phyloP scores from a whole-genome alignment of 2,329 filamentous ascomycete species.

The Chrysosporium queenslandicum region DNA sequence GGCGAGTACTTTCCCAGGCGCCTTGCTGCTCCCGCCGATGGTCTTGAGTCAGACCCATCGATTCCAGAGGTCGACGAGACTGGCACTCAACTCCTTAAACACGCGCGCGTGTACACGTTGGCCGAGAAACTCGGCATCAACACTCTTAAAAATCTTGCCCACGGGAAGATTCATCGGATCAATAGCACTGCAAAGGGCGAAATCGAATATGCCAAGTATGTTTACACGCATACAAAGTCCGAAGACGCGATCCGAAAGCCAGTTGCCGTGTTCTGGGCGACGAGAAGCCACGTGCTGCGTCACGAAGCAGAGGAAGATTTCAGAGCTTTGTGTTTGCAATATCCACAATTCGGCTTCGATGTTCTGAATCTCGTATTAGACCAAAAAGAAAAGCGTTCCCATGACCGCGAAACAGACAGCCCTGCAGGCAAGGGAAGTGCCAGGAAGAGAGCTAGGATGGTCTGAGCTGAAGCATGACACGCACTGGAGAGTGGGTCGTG shows the following conservation, averaged over 20 bases:
- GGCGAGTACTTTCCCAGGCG: slow-evolving; percentile 69
- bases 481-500: background rate
- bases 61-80: slow-evolving; percentile 60
- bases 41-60: slow-evolving; percentile 59
- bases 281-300: slow-evolving; percentile 65
- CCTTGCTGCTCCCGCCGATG: slow-evolving; percentile 51
- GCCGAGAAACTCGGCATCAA: slow-evolving; percentile 65
- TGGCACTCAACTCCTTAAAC: slow-evolving; percentile 75
- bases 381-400: slow-evolving; percentile 35
- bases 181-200: slow-evolving; percentile 80
- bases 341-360: slow-evolving; percentile 86
- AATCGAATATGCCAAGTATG: slow-evolving; percentile 82
- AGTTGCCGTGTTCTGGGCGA: slow-evolving; percentile 85
- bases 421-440: slow-evolving; percentile 29
- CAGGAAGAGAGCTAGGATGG: slow-evolving; percentile 29
- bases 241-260: slow-evolving; percentile 71
- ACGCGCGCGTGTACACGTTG: slow-evolving; percentile 81
- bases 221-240: slow-evolving; percentile 64
- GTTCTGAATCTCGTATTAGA: slow-evolving; percentile 56
- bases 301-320: slow-evolving; percentile 82
- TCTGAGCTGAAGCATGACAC: background rate
- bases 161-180: slow-evolving; percentile 85
- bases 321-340: slow-evolving; percentile 73
- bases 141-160: slow-evolving; percentile 63
- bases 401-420: slow-evolving; percentile 29